Base-by-base conservation (phyloP, 2,329 filamentous ascomycete species). In the Amauroascus verrucosus region DNA sequence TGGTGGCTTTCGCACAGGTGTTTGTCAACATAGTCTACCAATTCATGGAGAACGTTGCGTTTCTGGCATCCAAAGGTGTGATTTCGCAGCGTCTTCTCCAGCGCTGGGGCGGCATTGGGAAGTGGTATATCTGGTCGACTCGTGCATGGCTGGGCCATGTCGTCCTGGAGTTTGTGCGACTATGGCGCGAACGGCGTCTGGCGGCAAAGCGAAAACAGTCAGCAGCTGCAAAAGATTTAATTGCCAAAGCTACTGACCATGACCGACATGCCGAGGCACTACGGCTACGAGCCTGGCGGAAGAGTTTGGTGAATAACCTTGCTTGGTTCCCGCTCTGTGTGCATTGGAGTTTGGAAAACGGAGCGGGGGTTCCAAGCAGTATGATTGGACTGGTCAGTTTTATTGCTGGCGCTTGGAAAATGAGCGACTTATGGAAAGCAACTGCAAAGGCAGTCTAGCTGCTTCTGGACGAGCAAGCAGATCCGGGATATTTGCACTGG, bases 101-200 rank as follows among this genome's bases (percentile, higher is more conserved):
- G 18, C 67, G 67, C 44, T 67, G 64, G 13, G 75, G 77, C 46
- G 77, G 77, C 46, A 78, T 86, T 65, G 76, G 67, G 26, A 75
- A 72, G 59, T 82, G 84, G 65, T 84, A 79, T 69, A 67, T 82
- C 16, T 86, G 84, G 82, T 89, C 86, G 69, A 82, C 81, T 54
- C 77, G 88, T 43, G 86, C 85, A 58, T 97, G 91, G 88, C 81
- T 83, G 52, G 77, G 78, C 22, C 88, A 89, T 71, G 82, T 95
- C 6, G 79, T 79, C 18, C 72, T 90, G 56, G 88, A 96, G 72
- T 77, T 93, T 57, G 75, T 82, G 48, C 75, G 85, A 57, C 71
- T 95, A 56, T 71, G 72, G 64, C 70, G 77, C 46, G 64, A 77
- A 59, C 60, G 35, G 64, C 64, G 47, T 48, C 54, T 59, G 62